These are phyloP conservation scores for Verticillium isaacii DNA, from an alignment of 2,329 filamentous ascomycete species.

Conservation along the genomic window DNA sequence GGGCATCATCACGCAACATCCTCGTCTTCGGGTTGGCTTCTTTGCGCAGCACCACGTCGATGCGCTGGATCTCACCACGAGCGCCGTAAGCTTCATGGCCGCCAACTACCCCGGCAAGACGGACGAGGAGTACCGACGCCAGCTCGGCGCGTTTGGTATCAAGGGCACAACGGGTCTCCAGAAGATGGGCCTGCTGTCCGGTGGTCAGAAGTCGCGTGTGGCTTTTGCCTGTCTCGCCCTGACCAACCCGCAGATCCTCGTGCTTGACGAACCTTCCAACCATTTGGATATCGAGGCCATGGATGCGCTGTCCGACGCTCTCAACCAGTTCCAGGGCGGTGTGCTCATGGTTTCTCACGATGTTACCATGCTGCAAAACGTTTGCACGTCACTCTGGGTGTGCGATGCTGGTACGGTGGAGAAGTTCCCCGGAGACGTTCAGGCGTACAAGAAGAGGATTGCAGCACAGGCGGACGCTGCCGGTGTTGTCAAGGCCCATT, in stretches of 20 bases:
- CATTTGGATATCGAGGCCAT: constrained; percentile 99
- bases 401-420: constrained; percentile 92
- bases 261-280: constrained; percentile 97
- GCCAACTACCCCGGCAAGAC: constrained; percentile 84
- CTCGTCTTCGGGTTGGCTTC: constrained; percentile 86
- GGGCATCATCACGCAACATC: constrained; percentile 83
- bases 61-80: constrained; percentile 82
- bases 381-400: constrained; percentile 93
- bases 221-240: constrained; percentile 95
- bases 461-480: constrained; percentile 80
- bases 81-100: constrained; percentile 94
- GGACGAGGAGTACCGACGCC: constrained; percentile 94
- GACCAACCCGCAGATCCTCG: constrained; percentile 92
- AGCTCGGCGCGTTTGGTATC: constrained; percentile 83
- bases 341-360: constrained; percentile 99
- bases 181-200: constrained; percentile 89
- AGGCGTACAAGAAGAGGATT: constrained; percentile 97
- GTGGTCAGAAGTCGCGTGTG: constrained; percentile 97
- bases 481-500: constrained; percentile 73
- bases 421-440: constrained; percentile 92
- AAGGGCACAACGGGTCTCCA: constrained; percentile 96
- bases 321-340: constrained; percentile 85
- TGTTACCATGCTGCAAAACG: constrained; percentile 95
- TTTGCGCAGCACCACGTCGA: constrained; percentile 99
- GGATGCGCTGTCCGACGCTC: constrained; percentile 84